Evolutionary conservation across 441 rosid genomes (phyloP).

Genomic region (Pelargonium cotyledonis): DNA sequence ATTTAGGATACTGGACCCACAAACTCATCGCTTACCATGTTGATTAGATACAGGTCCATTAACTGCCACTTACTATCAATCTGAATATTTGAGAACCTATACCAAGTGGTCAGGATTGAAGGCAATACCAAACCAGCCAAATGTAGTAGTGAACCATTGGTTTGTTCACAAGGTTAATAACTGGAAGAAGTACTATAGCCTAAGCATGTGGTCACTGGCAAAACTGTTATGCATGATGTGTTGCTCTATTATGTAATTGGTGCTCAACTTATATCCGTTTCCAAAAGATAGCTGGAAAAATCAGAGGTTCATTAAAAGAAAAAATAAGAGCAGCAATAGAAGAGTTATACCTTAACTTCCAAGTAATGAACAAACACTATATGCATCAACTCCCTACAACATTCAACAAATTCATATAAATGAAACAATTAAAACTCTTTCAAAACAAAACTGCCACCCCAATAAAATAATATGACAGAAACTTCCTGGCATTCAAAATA

Average conservation of each 20-base stretch:
- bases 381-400: constrained; percentile 75
- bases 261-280: not conserved
- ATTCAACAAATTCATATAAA: constrained; percentile 5
- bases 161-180: not conserved
- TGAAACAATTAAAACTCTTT: not conserved
- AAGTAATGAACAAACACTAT: constrained; percentile 93
- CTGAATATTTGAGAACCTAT: too few species aligned
- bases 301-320: not conserved
- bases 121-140: too few species aligned
- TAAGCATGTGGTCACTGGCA: too few species aligned
- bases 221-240: not conserved
- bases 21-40: too few species aligned
- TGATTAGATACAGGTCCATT: too few species aligned
- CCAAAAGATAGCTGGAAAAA: not conserved
- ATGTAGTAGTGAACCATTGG: too few species aligned
- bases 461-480: not conserved
- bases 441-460: constrained; percentile 15
- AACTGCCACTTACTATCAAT: too few species aligned
- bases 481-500: constrained; percentile 9
- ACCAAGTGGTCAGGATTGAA: too few species aligned
- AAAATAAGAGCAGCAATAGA: constrained; percentile 8
- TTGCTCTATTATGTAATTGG: not conserved
- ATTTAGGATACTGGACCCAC: too few species aligned
- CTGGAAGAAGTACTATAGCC: not conserved
- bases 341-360: constrained; percentile 72